Evolutionary conservation across 257 asterid species (phyloP), one percentile per base, ranked within the genome.

Genomic region (Nicotiana otophora): DNA sequence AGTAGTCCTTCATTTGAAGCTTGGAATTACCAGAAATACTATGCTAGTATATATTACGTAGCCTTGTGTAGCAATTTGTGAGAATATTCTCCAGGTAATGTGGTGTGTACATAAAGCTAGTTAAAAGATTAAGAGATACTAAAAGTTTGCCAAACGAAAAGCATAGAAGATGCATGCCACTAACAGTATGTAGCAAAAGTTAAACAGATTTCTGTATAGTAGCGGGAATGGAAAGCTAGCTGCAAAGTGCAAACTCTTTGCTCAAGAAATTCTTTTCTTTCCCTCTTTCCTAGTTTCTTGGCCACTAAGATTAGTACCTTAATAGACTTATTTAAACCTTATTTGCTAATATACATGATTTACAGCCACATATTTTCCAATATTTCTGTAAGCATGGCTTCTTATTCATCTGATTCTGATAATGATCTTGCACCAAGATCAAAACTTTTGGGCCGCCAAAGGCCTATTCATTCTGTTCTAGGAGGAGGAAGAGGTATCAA

Each of bases 401-500:
- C 76, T 63, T 20, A 82, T 88, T 48, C 57, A 28, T 46, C 70
- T 57, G 86, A 85, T 85, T 85, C 84, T 46, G 60, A 82, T 78
- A 57, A 74, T 62, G 84, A 76, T 55, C 57, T 58, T 5, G 51
- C 17, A 39, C 70, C 83, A 16, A 68, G 81, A 78, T 39, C 83
- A 70, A 89, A 86, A 64, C 77, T 88, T n/a, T 85, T 91, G 20
- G 91, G 91, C 39, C 74, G 91, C 57, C 84, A 90, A 81, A 89
- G 84, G 85, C 86, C 95, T 6, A 60, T 89, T 58, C 91, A 89
- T 83, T 84, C 87, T 53, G 87, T 87, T 85, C 83, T 90, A 10
- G 95, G 95, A 60, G 93, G 90, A 72, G 92, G 95, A 64, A 88
- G 54, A 90, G 91, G 95, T 90, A 87, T 16, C 10, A 62, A 5